Evolutionary conservation across 768 basidiomycete species (phyloP).

Genomic region (Rhodotorula diobovata): DNA sequence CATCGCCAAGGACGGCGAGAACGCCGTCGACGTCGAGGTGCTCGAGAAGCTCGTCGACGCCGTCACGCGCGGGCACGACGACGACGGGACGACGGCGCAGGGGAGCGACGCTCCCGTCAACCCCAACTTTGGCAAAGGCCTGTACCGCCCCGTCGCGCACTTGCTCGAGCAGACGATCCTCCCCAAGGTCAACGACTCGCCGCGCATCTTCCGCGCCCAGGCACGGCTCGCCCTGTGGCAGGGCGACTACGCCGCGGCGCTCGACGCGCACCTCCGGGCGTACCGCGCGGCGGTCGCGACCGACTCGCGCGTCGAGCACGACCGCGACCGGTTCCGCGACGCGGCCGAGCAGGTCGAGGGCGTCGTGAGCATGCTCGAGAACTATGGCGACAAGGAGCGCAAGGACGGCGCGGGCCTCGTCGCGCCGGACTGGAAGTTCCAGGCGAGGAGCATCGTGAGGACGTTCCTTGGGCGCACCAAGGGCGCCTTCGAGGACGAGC

Average conservation of each 20-base stretch:
- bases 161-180: constrained; percentile 75
- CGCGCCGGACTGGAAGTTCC: constrained; percentile 65
- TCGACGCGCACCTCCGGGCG: constrained; percentile 77
- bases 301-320: constrained; percentile 60
- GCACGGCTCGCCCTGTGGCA: constrained; percentile 74
- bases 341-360: constrained; percentile 76
- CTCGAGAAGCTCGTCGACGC: constrained; percentile 83
- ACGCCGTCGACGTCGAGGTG: constrained; percentile 75
- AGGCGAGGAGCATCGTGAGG: constrained; percentile 78
- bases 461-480: constrained; percentile 81
- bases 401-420: constrained; percentile 41
- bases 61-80: constrained; percentile 58
- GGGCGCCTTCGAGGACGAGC: constrained; percentile 77
- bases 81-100: constrained; percentile 28
- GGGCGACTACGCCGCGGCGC: constrained; percentile 65
- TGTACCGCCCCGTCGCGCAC: constrained; percentile 63
- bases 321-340: constrained; percentile 65
- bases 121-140: constrained; percentile 64
- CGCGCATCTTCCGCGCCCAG: constrained; percentile 75
- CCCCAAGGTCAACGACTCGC: constrained; percentile 66
- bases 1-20: constrained; percentile 53
- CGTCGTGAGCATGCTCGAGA: constrained; percentile 72
- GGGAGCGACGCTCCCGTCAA: constrained; percentile 47
- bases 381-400: constrained; percentile 64
- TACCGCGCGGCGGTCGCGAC: constrained; percentile 68